These are phyloP conservation scores for Wickerhamomyces tratensis DNA, from an alignment of 805 yeast genomes.

Conservation along the genomic window DNA sequence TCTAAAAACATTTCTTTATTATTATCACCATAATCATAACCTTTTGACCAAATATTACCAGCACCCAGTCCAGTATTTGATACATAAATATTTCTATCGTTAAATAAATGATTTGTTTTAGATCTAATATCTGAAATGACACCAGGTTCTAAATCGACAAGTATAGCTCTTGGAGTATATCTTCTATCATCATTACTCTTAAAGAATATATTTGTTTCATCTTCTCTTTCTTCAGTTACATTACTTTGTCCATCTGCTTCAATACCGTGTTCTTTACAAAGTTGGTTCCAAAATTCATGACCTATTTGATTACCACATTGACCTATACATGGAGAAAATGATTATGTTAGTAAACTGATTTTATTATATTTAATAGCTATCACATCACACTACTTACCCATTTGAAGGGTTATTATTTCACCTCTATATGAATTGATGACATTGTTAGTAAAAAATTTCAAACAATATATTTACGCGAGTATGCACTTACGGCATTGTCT, in stretches of 20 bases:
- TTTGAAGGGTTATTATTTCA: constrained; percentile 62
- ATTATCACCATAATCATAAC: constrained; percentile 64
- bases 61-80: constrained; percentile 87
- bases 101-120: constrained; percentile 53
- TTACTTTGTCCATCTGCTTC: constrained; percentile 24
- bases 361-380: not conserved
- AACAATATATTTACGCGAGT: no score
- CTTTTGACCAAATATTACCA: constrained; percentile 93
- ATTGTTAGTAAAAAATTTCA: no score
- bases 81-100: constrained; percentile 73
- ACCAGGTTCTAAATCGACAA: constrained; percentile 86
- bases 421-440: constrained; percentile 15
- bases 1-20: constrained; percentile 69
- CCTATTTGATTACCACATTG: constrained; percentile 98
- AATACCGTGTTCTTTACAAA: constrained; percentile 83
- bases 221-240: constrained; percentile 32
- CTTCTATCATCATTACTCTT: constrained; percentile 63
- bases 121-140: constrained; percentile 60
- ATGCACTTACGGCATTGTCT: no score
- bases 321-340: constrained; percentile 27
- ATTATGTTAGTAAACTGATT: not conserved
- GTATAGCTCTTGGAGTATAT: constrained; percentile 80
- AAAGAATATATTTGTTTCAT: constrained; percentile 79
- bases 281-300: constrained; percentile 82
- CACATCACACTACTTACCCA: constrained; percentile 25